Evolutionary conservation across 78 protist species (phyloP).

Genomic region (Speleostelium caveatum): DNA sequence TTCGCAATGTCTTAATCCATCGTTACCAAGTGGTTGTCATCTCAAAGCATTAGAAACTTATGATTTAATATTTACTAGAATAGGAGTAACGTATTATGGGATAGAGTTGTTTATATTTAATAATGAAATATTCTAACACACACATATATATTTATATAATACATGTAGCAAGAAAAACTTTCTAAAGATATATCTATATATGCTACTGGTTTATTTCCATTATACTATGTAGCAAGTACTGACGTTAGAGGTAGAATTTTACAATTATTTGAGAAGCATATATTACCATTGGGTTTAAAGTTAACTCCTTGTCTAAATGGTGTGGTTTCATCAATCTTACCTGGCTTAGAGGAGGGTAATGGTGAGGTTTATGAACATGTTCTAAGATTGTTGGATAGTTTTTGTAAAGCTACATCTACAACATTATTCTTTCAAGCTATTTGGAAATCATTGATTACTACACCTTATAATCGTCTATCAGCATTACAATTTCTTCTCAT

Average conservation of each 20-base stretch:
- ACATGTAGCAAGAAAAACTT: slow-evolving; percentile 46
- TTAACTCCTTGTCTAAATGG: slow-evolving; percentile 55
- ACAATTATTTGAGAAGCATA: slow-evolving; percentile 41
- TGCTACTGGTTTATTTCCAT: slow-evolving; percentile 79
- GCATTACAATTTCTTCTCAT: slow-evolving; percentile 23
- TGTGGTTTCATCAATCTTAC: slow-evolving; percentile 65
- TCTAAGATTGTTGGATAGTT: slow-evolving; percentile 20
- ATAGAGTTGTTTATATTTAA: background rate
- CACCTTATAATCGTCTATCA: slow-evolving; percentile 46
- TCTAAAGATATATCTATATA: slow-evolving; percentile 81
- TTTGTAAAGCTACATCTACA: slow-evolving; percentile 48
- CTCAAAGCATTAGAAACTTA: slow-evolving; percentile 71
- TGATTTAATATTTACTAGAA: slow-evolving; percentile 65
- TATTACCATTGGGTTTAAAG: slow-evolving; percentile 41
- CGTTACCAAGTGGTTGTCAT: slow-evolving; percentile 85
- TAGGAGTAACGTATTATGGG: slow-evolving; percentile 29
- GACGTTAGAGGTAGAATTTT: slow-evolving; percentile 65
- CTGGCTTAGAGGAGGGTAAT: slow-evolving; percentile 67
- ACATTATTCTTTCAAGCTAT: slow-evolving; percentile 67
- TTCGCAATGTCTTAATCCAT: slow-evolving; percentile 81
- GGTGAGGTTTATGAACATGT: slow-evolving; percentile 70
- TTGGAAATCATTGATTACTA: slow-evolving; percentile 63
- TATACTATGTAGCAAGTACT: slow-evolving; percentile 75
- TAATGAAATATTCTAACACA: background rate
- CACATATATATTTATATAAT: background rate